Base-by-base conservation (phyloP, 2,329 filamentous ascomycete species). In the Pseudogymnoascus sp. region DNA sequence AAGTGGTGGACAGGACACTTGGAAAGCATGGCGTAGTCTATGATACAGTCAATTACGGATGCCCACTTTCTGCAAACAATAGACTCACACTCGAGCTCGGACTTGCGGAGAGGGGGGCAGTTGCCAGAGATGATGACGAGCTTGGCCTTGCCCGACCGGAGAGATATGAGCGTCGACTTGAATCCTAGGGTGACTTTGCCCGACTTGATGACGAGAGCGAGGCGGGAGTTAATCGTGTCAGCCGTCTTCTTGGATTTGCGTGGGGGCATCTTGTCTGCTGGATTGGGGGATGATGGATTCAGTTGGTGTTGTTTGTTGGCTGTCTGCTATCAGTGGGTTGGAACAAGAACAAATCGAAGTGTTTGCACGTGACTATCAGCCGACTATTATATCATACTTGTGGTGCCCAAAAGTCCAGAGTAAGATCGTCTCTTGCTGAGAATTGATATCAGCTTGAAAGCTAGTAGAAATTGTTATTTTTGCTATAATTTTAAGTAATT, bases 1-100 rank as follows among this genome's bases (percentile, higher is more conserved):
- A 96, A 97, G 84, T 99, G 94, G 84, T 97, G 92, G 73, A 97
- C 92, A 67, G 88, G 86, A 71, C 88, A 90, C 86, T 97, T 96
- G 76, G 86, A 86, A 72, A 95, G 78, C 90, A 94, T 94, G 75
- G 84, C 84, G 82, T 92, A 91, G 81, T 90, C 41, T 48, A 10
- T 9, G 8, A 38, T 26, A 28, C 10, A 15, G 8, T 48, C 41
- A 48, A 23, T 28, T 15, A 28, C n/a, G 2, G 23, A 8, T 5
- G 21, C n/a, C 13, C 10, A 15, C 10, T 15, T n/a, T 5, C 5
- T 28, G 21, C 8, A 1, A 3, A 48, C n/a, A 6, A 3, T 1
- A 8, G 8, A 48, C 41, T 48, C 23, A 48, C 41, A 96, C 82
- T 96, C 92, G 65, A 96, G 85, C 83, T 97, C 92, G 73, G 85